Evolutionary conservation across 352 stramenopile species (phyloP), one percentile per base, ranked within the genome.

Genomic region (Globisporangium spiculum): DNA sequence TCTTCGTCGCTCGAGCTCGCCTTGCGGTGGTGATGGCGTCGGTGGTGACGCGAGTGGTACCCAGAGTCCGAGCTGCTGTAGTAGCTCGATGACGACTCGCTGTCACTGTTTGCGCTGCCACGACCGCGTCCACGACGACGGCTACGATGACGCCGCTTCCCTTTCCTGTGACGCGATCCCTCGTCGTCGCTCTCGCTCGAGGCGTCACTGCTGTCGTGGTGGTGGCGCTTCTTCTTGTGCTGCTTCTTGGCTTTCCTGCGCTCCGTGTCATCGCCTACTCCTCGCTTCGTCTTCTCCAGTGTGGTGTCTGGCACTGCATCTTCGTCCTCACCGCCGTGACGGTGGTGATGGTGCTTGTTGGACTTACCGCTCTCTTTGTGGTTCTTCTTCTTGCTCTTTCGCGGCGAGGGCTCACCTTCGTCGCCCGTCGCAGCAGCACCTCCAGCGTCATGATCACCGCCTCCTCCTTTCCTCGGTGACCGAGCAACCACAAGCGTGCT

Each of bases 331-430:
- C 66, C 63, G 3, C 83, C 76, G 24, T 74, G 71, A 4, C 38
- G 36, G 73, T 62, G 16, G 44, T 68, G 65, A 27, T 76, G 78
- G 65, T 77, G 80, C 24, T 90, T 66, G 36, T 10, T 44, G 4
- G 55, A 60, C 27, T 73, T 70, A 14, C 48, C 34, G 55, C 59
- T 48, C n/a, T 56, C 57, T n/a, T 60, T 79, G 50, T 72, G 70
- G 18, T 66, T 70, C 46, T 91, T 91, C 62, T 92, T 91, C 69
- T 88, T 89, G 52, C 77, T 84, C 65, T 91, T 92, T 16, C 76
- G 78, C 8, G 83, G 79, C 53, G 80, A 86, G 0, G 27, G 52
- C 14, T 48, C 70, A 18, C 46, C 66, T 54, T 79, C 70, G 20
- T 76, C 66, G 4, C 73, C 46, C 12, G 63, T 61, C 1, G 54